Percentiles rank a stretch among this genome's conserved stretches.
Conservation (phyloP, 2,329 filamentous ascomycete species). For the Blumeria hordei region DNA sequence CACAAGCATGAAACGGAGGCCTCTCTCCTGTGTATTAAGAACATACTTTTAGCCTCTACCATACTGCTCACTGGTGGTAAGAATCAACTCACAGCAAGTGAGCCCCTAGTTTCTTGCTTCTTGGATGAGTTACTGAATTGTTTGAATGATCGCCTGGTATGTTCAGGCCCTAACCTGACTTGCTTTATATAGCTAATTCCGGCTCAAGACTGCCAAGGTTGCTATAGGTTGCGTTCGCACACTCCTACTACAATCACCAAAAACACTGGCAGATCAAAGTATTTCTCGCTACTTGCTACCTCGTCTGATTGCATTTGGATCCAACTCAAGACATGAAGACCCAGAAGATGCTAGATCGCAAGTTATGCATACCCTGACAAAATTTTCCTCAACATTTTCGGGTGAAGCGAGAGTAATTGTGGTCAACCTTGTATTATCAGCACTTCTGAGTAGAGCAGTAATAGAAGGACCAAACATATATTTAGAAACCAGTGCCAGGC, state of each 20-base stretch:
- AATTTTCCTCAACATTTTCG: conserved; percentile 33
- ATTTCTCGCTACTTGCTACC: conserved; percentile 55
- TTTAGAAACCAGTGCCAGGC: conserved; percentile 46
- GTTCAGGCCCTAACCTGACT: conserved; percentile 5
- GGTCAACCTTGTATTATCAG: conserved; percentile 54
- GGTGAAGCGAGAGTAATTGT: conserved; percentile 28
- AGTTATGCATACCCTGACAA: conserved; percentile 49
- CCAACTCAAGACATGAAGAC: conserved; percentile 46
- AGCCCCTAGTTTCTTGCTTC: conserved; percentile 51
- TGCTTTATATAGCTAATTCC: not conserved
- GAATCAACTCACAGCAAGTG: conserved; percentile 47
- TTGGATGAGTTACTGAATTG: conserved; percentile 69
- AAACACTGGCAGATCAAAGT: conserved; percentile 41
- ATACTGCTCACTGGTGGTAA: conserved; percentile 67
- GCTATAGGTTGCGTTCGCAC: conserved; percentile 77
- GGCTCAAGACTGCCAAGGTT: conserved; percentile 50
- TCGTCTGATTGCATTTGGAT: conserved; percentile 51
- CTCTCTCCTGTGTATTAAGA: conserved; percentile 75
- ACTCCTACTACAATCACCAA: conserved; percentile 42
- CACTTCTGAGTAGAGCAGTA: conserved; percentile 47
- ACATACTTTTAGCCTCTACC: conserved; percentile 67
- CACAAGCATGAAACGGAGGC: conserved; percentile 53
- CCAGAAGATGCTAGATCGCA: conserved; percentile 50
- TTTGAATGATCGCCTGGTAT: conserved; percentile 48
- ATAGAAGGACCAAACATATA: conserved; percentile 34